Conservation (phyloP, 2,329 filamentous ascomycete species). For the Phialophora expanda region DNA sequence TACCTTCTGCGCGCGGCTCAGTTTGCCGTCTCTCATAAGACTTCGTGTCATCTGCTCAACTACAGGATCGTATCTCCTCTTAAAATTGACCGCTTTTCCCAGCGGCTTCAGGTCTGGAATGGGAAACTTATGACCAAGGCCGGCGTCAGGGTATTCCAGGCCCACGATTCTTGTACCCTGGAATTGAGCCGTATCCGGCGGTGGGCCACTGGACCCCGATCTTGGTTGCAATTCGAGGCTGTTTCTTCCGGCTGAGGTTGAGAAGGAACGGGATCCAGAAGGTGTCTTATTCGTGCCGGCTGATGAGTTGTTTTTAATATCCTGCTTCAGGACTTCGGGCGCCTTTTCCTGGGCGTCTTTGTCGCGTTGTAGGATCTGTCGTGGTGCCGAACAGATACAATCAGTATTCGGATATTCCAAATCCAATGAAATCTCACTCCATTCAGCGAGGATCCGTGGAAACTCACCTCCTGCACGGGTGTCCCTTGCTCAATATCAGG, state of each 20-base stretch:
- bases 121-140: slow-evolving; percentile 75
- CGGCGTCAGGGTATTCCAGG: slow-evolving; percentile 38
- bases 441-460: background rate
- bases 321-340: slow-evolving; percentile 69
- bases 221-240: slow-evolving; percentile 40
- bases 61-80: slow-evolving; percentile 83
- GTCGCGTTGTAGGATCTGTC: slow-evolving; percentile 67
- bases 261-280: slow-evolving; percentile 57
- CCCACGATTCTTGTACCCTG: slow-evolving; percentile 41
- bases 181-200: slow-evolving; percentile 38
- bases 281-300: slow-evolving; percentile 12
- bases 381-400: background rate
- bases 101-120: slow-evolving; percentile 67
- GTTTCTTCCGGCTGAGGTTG: slow-evolving; percentile 56
- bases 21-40: slow-evolving; percentile 89
- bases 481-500: slow-evolving; percentile 70
- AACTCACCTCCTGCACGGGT: slow-evolving; percentile 67
- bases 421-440: background rate
- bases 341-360: slow-evolving; percentile 66
- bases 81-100: slow-evolving; percentile 67
- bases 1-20: slow-evolving; percentile 87
- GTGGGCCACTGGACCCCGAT: background rate
- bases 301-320: slow-evolving; percentile 52
- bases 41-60: slow-evolving; percentile 86
- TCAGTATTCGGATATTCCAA: background rate